Conservation (phyloP, 768 basidiomycete genomes). For the Pleurotus citrinopileatus region DNA sequence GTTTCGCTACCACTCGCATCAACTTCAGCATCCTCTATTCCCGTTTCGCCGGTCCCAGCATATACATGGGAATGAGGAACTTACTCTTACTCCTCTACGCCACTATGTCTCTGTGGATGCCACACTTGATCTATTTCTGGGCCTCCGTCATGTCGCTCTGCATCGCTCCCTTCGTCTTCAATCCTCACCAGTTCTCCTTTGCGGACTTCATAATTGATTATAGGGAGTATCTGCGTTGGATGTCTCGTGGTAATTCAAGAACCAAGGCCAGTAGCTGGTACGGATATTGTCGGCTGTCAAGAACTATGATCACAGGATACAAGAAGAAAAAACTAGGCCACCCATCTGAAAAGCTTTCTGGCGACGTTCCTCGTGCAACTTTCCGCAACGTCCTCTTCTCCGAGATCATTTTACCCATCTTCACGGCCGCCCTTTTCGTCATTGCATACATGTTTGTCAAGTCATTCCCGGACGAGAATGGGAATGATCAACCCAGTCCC, state of each 20-base stretch:
- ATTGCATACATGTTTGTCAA: slow-evolving; percentile 92
- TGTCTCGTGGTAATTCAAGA: slow-evolving; percentile 97
- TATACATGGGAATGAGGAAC: slow-evolving; percentile 98
- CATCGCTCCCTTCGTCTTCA: slow-evolving; percentile 97
- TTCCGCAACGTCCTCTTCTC: slow-evolving; percentile 84
- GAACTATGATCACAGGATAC: slow-evolving; percentile 98
- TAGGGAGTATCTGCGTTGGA: slow-evolving; percentile 97
- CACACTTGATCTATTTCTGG: slow-evolving; percentile 99
- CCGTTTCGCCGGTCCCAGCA: slow-evolving; percentile 98
- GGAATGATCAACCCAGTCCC: slow-evolving; percentile 72
- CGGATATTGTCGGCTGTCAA: slow-evolving; percentile 95
- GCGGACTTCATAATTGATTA: slow-evolving; percentile 99
- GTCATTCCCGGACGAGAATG: slow-evolving; percentile 71
- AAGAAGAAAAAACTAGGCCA: slow-evolving; percentile 99
- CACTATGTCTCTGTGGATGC: slow-evolving; percentile 90
- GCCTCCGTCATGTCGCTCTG: slow-evolving; percentile 92
- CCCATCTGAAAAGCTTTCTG: slow-evolving; percentile 95
- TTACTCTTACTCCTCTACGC: slow-evolving; percentile 87
- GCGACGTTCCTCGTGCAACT: slow-evolving; percentile 88
- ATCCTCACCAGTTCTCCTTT: slow-evolving; percentile 99
- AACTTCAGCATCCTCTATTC: slow-evolving; percentile 97
- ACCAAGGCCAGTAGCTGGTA: slow-evolving; percentile 99
- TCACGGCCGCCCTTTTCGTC: slow-evolving; percentile 72
- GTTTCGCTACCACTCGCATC: slow-evolving; percentile 95
- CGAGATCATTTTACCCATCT: slow-evolving; percentile 81